Base-by-base conservation (phyloP, 768 basidiomycete genomes). In the Pleurotus salmoneostramineus region DNA sequence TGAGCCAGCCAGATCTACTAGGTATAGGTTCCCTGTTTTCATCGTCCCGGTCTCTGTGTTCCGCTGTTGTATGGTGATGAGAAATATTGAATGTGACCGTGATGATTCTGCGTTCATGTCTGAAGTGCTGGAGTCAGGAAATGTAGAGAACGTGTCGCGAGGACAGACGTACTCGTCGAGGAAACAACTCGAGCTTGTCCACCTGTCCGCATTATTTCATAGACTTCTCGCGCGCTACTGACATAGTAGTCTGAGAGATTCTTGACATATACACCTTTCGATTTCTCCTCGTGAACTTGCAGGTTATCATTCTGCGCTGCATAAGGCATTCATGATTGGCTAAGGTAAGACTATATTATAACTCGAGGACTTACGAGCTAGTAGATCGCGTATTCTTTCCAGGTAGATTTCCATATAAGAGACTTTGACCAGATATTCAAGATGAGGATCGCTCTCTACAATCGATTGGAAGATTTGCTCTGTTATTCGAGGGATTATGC, bases 101-200 rank as follows among this genome's bases (percentile, higher is more conserved):
- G 97, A 99, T 52, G 93, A 95, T 73, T 99, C 96, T 58, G 96
- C 95, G 72, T 99, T 99, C 97, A 99, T 99, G 74, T 98, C 96
- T 98, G 66, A 37, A 27, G 57, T 49, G 36, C 34, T 52, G 4
- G 37, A 56, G 34, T 34, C 14, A 40, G 35, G n/a, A 50, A 27
- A 17, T 12, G 52, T 50, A 59, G 42, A 40, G 17, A 57, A 34
- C 15, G 46, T 46, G 10, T 58, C 42, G 48, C 48, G 40, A 21
- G 14, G 50, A 15, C 12, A 43, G 12, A 78, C 90, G 70, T 63
- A 97, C 96, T 95, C 6, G 97, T 99, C 5, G 94, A 87, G 2
- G 95, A 93, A 7, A 97, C 92, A 12, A 94, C 93, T 61, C 97
- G 82, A 15, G 95, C 89, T 48, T 84, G 83, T 49, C 93, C 92